A percentile compares a stretch with the other conserved stretches of the same genome.
Conservation (phyloP, 148 eudicot genomes). For the Camellia lanceoleosa region DNA sequence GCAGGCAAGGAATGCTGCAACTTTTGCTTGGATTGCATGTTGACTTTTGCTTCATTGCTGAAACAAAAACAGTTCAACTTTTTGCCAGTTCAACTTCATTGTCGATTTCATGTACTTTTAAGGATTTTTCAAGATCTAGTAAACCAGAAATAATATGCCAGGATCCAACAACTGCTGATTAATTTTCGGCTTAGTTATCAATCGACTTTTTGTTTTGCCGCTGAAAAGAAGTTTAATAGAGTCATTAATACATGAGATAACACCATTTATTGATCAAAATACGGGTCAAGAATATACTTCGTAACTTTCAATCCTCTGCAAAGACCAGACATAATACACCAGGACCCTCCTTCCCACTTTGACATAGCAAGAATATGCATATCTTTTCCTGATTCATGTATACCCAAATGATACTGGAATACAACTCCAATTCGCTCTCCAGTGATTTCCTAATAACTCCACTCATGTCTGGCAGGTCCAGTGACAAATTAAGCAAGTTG, state of each 20-base stretch:
- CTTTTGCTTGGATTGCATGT: neutral
- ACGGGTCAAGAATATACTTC: neutral
- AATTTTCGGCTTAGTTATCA: neutral
- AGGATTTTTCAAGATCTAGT: neutral
- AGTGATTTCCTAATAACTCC: neutral
- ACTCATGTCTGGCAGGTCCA: neutral
- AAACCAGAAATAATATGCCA: neutral
- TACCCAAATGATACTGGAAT: neutral
- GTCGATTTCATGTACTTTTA: neutral
- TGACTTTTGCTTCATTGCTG: neutral
- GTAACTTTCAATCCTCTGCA: neutral
- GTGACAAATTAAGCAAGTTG: neutral
- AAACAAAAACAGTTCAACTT: neutral
- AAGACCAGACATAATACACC: constrained; percentile 7
- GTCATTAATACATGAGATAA: neutral
- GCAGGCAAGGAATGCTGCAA: constrained; percentile 1
- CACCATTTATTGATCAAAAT: neutral
- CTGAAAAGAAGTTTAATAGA: neutral
- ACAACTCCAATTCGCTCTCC: neutral
- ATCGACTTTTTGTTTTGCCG: neutral
- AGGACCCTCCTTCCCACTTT: neutral
- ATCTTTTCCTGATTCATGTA: constrained; percentile 1
- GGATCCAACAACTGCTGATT: neutral
- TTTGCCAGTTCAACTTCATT: too few relatives aligned
- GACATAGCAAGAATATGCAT: neutral